Evolutionary conservation across 345 rosid genomes (phyloP).

Genomic region (Eucalyptus pauciflora): DNA sequence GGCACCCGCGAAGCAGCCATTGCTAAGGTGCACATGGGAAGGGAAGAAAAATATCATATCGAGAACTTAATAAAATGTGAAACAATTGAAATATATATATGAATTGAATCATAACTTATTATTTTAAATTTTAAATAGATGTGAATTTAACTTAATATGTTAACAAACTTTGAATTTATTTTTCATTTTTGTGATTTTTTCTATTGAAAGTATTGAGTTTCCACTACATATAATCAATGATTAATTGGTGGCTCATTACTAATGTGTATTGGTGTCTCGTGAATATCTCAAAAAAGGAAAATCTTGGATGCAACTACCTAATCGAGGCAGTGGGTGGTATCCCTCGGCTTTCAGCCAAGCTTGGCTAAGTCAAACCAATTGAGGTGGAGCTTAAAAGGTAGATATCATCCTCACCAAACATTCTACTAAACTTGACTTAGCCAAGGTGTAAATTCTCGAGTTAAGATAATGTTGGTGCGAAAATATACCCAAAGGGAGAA

Average conservation of each 20-base stretch:
- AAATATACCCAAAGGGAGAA: neutral
- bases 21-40: neutral
- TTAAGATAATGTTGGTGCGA: neutral
- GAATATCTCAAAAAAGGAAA: neutral
- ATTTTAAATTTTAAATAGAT: rapidly evolving
- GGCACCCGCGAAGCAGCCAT: neutral
- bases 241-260: neutral
- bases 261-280: neutral
- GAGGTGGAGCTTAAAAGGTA: neutral
- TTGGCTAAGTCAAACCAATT: neutral
- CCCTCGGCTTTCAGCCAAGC: neutral
- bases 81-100: neutral
- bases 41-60: neutral
- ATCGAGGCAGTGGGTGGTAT: neutral
- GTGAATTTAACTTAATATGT: neutral
- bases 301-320: neutral
- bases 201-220: neutral
- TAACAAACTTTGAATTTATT: rapidly evolving
- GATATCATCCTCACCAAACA: neutral
- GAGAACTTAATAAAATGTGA: neutral
- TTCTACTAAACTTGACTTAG: neutral
- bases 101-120: neutral
- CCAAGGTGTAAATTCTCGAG: neutral
- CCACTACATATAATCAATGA: rapidly evolving
- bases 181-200: neutral